Evolutionary conservation across 2,329 filamentous ascomycete genomes (phyloP).

Genomic region (Cordyceps militaris): DNA sequence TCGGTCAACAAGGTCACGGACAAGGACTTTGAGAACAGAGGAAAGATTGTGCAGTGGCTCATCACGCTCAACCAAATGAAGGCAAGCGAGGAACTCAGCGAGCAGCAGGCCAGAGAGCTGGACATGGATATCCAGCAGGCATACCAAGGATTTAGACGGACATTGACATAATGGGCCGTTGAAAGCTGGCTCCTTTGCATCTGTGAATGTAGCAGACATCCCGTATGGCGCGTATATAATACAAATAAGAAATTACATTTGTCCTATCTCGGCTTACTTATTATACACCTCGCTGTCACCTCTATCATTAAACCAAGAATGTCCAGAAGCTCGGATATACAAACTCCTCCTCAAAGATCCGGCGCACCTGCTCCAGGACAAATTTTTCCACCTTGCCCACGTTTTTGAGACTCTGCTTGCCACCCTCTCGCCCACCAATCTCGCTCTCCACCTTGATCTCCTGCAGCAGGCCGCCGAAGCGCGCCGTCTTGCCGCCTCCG

Average conservation of each 20-base stretch:
- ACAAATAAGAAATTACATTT: neutral
- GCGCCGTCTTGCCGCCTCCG: constrained; percentile 17
- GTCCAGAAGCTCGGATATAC: constrained; percentile 99
- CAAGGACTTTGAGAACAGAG: constrained; percentile 86
- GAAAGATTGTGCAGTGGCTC: constrained; percentile 97
- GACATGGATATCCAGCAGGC: constrained; percentile 91
- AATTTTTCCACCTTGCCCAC: constrained; percentile 98
- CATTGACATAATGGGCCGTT: constrained; percentile 44
- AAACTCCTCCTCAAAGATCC: constrained; percentile 98
- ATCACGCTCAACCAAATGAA: constrained; percentile 98
- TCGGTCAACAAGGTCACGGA: constrained; percentile 96
- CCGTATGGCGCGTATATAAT: neutral
- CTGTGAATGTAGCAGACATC: neutral
- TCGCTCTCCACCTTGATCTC: constrained; percentile 96
- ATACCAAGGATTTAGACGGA: constrained; percentile 87
- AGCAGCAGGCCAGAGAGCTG: constrained; percentile 81
- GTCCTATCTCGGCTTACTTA: neutral
- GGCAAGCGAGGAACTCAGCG: constrained; percentile 80
- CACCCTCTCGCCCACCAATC: constrained; percentile 84
- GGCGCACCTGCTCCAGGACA: constrained; percentile 88
- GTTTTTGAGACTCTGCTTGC: constrained; percentile 94
- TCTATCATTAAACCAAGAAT: constrained; percentile 62
- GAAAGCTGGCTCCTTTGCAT: neutral
- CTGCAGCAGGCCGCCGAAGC: constrained; percentile 71
- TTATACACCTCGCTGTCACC: neutral